Evolutionary conservation across 352 stramenopile species (phyloP), one percentile per base, ranked within the genome.

Genomic region (Globisporangium alternatum): DNA sequence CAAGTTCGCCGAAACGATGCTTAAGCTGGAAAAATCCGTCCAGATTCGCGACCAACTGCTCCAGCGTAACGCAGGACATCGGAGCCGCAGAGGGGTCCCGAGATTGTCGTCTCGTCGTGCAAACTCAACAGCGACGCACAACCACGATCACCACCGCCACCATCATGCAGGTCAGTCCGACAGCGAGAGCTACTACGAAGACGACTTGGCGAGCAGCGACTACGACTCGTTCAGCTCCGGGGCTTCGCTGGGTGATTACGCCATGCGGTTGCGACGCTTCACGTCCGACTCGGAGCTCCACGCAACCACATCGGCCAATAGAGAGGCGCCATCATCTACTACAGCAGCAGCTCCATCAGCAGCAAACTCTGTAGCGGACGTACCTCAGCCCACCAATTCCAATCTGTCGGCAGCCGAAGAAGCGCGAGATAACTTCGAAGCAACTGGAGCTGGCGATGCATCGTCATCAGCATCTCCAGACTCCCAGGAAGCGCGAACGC

Each of bases 1-100:
- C 13, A 80, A 87, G 48, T 91, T 91, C 31, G 81, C 81, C 0
- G 81, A 91, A 71, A 91, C 80, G 45, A 89, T 91, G 80, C 67
- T 79, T 0, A 82, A 85, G 55, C 66, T 91, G 15, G 81, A 91
- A 28, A 80, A 89, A 62, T 88, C 78, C 0, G 78, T 91, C 21
- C 81, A 89, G 55, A 58, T 75, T 13, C 75, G 81, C 15, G 80
- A 91, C 17, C 68, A 83, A 15, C 57, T 91, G 22, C 67, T 91
- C 28, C 33, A 39, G 30, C 55, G 60, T 56, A 59, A 56, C 31
- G 33, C 59, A 56, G 22, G n/a, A 15, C 2, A 30, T 10, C 51
- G 51, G 6, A 43, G 28, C 15, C 35, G 25, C 22, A 62, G 21
- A 15, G 17, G 22, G 17, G 15, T 21, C 5, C 9, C 28, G 19